Base-by-base conservation (phyloP, 345 rosid species). In the Nephelium lappaceum region DNA sequence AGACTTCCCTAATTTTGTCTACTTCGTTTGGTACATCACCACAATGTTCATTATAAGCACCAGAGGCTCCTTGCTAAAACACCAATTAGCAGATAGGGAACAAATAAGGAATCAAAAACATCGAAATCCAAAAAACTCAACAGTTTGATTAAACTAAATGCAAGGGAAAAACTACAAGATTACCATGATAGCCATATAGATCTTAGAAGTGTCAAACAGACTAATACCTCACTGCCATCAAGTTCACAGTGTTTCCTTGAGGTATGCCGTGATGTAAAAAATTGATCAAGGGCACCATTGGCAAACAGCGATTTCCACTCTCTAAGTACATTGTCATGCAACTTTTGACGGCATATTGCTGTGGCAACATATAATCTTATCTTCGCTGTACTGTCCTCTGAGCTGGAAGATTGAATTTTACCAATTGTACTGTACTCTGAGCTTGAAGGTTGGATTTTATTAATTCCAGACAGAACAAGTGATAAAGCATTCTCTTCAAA, bases 281-380 rank as follows among this genome's bases (percentile, higher is more conserved):
- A 86, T 31, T 81, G 83, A 51, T 76, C 79, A 69, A 94, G 85
- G 86, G 65, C 71, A 72, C 65, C 82, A 83, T 82, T 74, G 77
- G 85, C 58, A 71, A 89, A 85, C 60, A 75, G 75, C 53, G 88
- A 83, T 82, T 84, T 89, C 91, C 94, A 97, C 72, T 88, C 93
- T 58, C 80, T 83, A 68, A 91, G 82, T 62, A 87, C 92, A 84
- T 79, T 86, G 78, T 85, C 88, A 81, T 92, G 95, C 90, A 97
- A 85, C 86, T 88, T 91, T 85, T 93, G 96, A 83, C 95, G 88
- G 84, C 88, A 93, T 81, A 94, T 63, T 78, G 98, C 97, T 76
- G 66, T 78, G 84, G 93, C 84, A 78, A 88, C 85, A 80, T 88
- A 91, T 79, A 79, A 89, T 83, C 81, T 88, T 73, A 90, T 85